Evolutionary conservation across 73 alveolate species (phyloP), one percentile per base, ranked within the genome.

Genomic region (Urostyla sp.): DNA sequence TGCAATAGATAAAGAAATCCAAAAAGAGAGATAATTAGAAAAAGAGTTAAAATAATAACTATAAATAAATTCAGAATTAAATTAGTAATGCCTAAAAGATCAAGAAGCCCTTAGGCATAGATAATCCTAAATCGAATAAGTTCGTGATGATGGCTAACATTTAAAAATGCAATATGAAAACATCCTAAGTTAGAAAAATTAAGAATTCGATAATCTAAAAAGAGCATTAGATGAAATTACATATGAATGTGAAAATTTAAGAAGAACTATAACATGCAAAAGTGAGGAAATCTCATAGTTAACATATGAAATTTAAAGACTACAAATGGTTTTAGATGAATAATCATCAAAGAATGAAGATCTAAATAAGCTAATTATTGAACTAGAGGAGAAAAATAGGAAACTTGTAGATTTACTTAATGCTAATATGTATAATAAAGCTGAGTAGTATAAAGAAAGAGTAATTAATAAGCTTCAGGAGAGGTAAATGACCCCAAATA

Each of bases 361-460:
- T 10, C 59, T 75, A 35, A 67, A 16, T 20, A 44, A 28, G 11
- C 37, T 30, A 34, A 75, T 50, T 1, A 59, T 61, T 21, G 77
- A 67, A 13, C 77, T 80, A 11, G 78, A 84, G 44, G 75, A 38
- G 6, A 84, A 84, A 72, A 84, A 84, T 48, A 84, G 49, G 40
- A 61, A 61, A 43, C 63, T 84, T 1, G 86, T 49, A 8, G 92
- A 84, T 28, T 38, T 74, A 27, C 59, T 84, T 20, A 84, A 75
- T 27, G 27, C 85, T 16, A 81, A 75, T 40, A 53, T 84, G 40
- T 84, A 75, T 50, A 74, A 56, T 23, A 57, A 48, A 36, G 92
- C 92, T 15, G 76, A 72, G 32, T 51, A 75, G 24, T 84, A 84
- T 36, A 75, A 84, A 50, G 82, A 84, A 36, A 50, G 74, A 75